phyloP scores from a whole-genome alignment of 345 rosid genomes.

The Eutrema heterophyllum region DNA sequence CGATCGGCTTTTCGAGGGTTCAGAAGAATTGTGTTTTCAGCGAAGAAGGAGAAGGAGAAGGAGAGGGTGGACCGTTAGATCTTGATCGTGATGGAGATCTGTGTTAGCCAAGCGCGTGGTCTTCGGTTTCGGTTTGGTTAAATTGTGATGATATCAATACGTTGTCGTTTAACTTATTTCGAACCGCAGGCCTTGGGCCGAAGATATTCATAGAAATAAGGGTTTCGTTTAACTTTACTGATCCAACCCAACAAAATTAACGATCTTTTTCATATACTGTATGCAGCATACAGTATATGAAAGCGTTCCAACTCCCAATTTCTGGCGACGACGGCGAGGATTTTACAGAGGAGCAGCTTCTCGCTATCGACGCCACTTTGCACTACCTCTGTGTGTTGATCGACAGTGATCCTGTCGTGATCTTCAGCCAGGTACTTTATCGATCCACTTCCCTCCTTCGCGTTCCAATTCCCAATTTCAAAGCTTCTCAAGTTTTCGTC shows the following conservation, averaged over 20 bases:
- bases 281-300: too few relatives aligned
- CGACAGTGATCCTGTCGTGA: too few relatives aligned
- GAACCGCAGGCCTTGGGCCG: background rate
- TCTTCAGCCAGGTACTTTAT: too few relatives aligned
- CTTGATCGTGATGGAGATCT: slow-evolving; percentile 5
- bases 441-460: too few relatives aligned
- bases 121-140: slow-evolving; percentile 19
- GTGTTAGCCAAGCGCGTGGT: slow-evolving; percentile 16
- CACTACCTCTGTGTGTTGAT: too few relatives aligned
- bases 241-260: background rate
- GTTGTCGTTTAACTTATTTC: background rate
- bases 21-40: background rate
- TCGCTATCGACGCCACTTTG: background rate
- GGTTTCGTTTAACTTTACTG: background rate
- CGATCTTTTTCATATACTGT: background rate
- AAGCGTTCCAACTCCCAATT: too few relatives aligned
- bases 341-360: too few relatives aligned
- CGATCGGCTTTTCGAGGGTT: slow-evolving; percentile 18
- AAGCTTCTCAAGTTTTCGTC: too few relatives aligned
- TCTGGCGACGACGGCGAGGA: too few relatives aligned
- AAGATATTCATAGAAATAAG: background rate
- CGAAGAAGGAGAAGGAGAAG: slow-evolving; percentile 6
- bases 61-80: slow-evolving; percentile 36
- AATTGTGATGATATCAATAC: background rate
- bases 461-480: too few relatives aligned